Conservation (phyloP, 176 grass and related monocot species). For the Themeda triandra region DNA sequence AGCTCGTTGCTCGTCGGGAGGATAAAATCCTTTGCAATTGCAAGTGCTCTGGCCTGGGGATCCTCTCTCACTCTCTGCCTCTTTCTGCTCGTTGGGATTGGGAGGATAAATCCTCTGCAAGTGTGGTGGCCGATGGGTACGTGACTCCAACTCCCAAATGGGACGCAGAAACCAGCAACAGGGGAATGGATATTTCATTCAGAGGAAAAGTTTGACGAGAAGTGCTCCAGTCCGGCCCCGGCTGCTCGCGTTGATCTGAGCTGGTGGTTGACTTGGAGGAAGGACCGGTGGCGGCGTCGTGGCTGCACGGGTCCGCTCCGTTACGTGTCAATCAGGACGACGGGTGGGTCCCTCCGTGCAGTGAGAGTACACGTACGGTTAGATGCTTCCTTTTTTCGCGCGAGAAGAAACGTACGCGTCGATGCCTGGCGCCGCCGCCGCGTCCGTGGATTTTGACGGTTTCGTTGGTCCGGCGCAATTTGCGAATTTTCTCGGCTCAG, state of each 20-base stretch:
- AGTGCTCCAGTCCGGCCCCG: neutral
- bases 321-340: neutral
- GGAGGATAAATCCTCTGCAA: constrained; percentile 5
- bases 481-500: neutral
- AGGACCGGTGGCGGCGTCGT: neutral
- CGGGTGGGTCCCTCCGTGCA: neutral
- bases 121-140: neutral
- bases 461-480: neutral
- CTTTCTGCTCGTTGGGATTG: constrained; percentile 12
- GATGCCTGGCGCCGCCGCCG: neutral
- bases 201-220: constrained; percentile 21
- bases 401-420: neutral
- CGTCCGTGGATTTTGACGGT: constrained; percentile 1
- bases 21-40: constrained; percentile 1
- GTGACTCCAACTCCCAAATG: neutral
- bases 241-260: neutral
- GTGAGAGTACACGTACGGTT: neutral
- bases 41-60: neutral
- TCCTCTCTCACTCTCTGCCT: neutral
- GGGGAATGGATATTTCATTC: neutral
- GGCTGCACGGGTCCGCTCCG: neutral
- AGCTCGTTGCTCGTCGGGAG: constrained; percentile 9
- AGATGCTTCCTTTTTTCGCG: neutral
- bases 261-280: constrained; percentile 20
- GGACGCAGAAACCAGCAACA: neutral